Evolutionary conservation across 148 eudicot genomes (phyloP).

Genomic region (Beta vulgaris): DNA sequence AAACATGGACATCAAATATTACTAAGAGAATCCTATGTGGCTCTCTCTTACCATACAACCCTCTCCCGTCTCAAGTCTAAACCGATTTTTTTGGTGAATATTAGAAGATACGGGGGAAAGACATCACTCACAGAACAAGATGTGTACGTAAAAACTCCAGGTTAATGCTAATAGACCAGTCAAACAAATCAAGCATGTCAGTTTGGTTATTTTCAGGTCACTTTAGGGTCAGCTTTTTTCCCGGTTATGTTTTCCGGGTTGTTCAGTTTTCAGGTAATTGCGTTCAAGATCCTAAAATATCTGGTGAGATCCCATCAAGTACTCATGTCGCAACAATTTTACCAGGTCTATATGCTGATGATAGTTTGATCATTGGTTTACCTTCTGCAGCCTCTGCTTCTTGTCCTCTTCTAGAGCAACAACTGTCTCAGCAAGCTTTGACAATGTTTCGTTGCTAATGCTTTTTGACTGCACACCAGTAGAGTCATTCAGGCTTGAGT

Average conservation of each 20-base stretch:
- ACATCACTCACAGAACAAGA: not conserved
- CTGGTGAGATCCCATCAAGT: not conserved
- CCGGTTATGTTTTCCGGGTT: not conserved
- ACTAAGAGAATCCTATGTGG: not conserved
- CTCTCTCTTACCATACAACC: not conserved
- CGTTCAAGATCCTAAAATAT: not conserved
- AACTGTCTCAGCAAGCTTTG: conserved; percentile 87
- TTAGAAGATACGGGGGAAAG: not conserved
- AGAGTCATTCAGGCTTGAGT: conserved; percentile 90
- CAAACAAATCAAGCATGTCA: not conserved
- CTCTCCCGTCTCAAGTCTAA: no score
- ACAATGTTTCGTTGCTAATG: conserved; percentile 89
- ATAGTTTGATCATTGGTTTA: conserved; percentile 20
- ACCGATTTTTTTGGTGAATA: no score
- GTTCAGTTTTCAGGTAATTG: not conserved
- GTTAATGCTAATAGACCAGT: not conserved
- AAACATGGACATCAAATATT: not conserved
- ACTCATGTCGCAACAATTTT: not conserved
- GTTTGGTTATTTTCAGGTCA: not conserved
- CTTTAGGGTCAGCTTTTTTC: not conserved
- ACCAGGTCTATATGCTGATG: not conserved
- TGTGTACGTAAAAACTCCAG: not conserved
- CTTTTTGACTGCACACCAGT: conserved; percentile 80
- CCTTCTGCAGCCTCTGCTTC: conserved; percentile 86
- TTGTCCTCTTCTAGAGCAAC: conserved; percentile 82